Base-by-base conservation (phyloP, 108 stramenopile genomes). In the Licmophora abbreviata region DNA sequence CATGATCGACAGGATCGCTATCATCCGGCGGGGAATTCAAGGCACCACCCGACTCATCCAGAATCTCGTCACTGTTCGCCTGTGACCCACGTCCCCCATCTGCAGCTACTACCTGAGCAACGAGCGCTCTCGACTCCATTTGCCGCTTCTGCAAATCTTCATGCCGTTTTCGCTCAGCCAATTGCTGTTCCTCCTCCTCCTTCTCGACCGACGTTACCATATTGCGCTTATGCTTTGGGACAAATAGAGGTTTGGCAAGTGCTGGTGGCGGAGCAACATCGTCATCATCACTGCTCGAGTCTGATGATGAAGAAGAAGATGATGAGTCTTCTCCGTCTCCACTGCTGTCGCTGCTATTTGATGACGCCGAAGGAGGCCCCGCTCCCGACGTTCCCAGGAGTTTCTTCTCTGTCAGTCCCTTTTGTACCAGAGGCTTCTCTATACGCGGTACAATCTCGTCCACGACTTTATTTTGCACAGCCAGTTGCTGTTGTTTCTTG, bases 71-170 rank as follows among this genome's bases (percentile, higher is more conserved):
- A 15, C 45, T 44, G 18, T 22, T 55, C 48, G 2, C 47, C 17
- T 40, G 18, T 18, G 15, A 15, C 3, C 5, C 38, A 40, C 38
- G 18, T 18, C 34, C 34, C 10, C 38, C 62, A 14, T 38, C 65
- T 20, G 42, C 59, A 5, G 77, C 47, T 9, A 74, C 59, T 22
- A 66, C 59, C 37, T 73, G 55, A 14, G 82, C 81, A 22, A 90
- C 88, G 57, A 90, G 50, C 0, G 84, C 79, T 42, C 88, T 68
- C 4, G 88, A 90, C 62, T 85, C 71, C 12, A 77, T 44, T 37
- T 64, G 69, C 17, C 82, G 75, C 48, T 67, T 80, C 36, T 63
- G 59, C 31, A 68, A 59, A 32, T 75, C 60, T 36, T 62, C 59
- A 29, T 33, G n/a, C 37, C 59, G 18, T 20, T 60, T 56, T 18